Evolutionary conservation across 371 early-diverging fungal species (phyloP), one percentile per base, ranked within the genome.

Genomic region (Mortierella sp.): DNA sequence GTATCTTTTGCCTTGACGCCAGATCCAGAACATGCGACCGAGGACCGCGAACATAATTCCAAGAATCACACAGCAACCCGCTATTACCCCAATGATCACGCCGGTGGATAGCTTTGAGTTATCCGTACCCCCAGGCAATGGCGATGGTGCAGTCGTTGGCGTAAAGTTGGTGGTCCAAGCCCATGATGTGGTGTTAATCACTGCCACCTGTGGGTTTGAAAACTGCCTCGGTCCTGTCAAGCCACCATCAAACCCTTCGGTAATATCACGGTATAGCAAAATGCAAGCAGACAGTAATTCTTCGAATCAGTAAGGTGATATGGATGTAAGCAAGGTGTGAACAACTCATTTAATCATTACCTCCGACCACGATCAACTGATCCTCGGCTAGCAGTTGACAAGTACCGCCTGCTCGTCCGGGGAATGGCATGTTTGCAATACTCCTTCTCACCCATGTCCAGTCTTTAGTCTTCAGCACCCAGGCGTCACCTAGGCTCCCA

Each of bases 291-390:
- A 11, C 1, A 39, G n/a, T n/a, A n/a, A n/a, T n/a, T n/a, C n/a
- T n/a, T n/a, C n/a, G n/a, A n/a, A n/a, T n/a, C n/a, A n/a, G n/a
- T n/a, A n/a, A n/a, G n/a, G n/a, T n/a, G n/a, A n/a, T n/a, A n/a
- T 17, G 39, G 17, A 17, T 3, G 5, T 39, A 11, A 11, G 39
- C 47, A 4, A n/a, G 9, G 21, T 46, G 21, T 17, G 15, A 6
- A 28, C 17, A 15, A 5, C 0, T 15, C 50, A 26, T 23, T 14
- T 11, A n/a, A n/a, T 0, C 41, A 26, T 31, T 68, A 70, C 70
- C 70, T 70, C 70, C 70, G 37, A 70, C 64, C 14, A 70, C 30
- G 4, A 70, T 63, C 24, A 70, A 15, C 34, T 70, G 70, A 46
- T 70, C 62, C 12, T 26, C 26, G 2, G 70, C 57, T 8, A 34